Percentiles rank a stretch among this genome's conserved stretches.
Evolutionary conservation across 2,329 filamentous ascomycete genomes (phyloP).

Genomic region (Sporothrix brunneoviolacea): DNA sequence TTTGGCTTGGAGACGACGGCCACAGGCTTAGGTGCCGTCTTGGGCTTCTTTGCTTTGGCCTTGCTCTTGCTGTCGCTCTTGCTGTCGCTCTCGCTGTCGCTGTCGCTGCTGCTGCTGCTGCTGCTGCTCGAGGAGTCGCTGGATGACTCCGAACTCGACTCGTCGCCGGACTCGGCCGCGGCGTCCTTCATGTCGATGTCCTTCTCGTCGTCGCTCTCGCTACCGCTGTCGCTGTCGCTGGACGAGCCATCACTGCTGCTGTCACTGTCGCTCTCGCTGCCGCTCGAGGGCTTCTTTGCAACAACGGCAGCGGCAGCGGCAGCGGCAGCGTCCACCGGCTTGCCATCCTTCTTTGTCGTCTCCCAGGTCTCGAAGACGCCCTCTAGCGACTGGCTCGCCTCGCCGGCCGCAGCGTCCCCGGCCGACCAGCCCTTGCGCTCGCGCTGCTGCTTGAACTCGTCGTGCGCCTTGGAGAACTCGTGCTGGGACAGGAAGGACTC

Average conservation of each 20-base stretch:
- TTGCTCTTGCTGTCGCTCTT: slow-evolving; percentile 25
- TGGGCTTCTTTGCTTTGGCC: slow-evolving; percentile 21
- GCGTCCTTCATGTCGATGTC: slow-evolving; percentile 45
- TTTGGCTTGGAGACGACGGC: slow-evolving; percentile 28
- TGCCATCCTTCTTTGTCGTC: slow-evolving; percentile 26
- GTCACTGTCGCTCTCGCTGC: slow-evolving; percentile 20
- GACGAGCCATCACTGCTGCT: slow-evolving; percentile 28
- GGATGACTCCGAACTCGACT: slow-evolving; percentile 21
- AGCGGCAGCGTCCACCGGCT: slow-evolving; percentile 13
- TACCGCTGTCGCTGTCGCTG: slow-evolving; percentile 28
- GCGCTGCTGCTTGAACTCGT: slow-evolving; percentile 57
- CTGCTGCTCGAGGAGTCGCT: slow-evolving; percentile 23
- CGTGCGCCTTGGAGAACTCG: slow-evolving; percentile 55
- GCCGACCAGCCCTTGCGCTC: slow-evolving; percentile 44
- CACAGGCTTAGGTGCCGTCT: slow-evolving; percentile 10
- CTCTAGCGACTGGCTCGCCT: slow-evolving; percentile 35
- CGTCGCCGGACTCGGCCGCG: slow-evolving; percentile 19
- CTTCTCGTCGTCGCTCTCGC: slow-evolving; percentile 25
- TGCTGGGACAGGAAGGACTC: slow-evolving; percentile 60
- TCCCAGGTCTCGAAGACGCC: slow-evolving; percentile 47
- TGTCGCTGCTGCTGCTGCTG: slow-evolving; percentile 20
- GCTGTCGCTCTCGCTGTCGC: slow-evolving; percentile 25
- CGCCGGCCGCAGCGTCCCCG: slow-evolving; percentile 2
- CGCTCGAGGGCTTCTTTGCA: slow-evolving; percentile 15
- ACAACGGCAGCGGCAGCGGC: not conserved